Evolutionary conservation across 208 protist genomes (phyloP).

Genomic region (Leishmania mexicana): DNA sequence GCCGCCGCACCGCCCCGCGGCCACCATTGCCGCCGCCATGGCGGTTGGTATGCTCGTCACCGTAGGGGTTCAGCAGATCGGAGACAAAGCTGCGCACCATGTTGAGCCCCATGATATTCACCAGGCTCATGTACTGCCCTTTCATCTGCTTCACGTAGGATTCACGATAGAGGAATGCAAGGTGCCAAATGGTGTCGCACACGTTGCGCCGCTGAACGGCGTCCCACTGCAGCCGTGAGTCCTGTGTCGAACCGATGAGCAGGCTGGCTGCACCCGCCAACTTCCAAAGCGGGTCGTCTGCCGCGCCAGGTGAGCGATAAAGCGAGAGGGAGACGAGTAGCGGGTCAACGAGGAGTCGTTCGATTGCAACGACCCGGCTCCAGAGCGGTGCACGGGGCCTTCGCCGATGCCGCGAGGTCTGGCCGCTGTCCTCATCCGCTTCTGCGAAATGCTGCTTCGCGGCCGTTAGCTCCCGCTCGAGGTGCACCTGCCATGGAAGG

Average conservation of each 20-base stretch:
- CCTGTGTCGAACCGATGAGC: conserved; percentile 69
- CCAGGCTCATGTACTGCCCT: conserved; percentile 68
- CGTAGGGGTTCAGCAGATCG: conserved; percentile 54
- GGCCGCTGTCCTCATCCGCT: background rate
- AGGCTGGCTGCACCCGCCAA: conserved; percentile 60
- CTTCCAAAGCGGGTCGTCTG: conserved; percentile 77
- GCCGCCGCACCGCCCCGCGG: conserved; percentile 18
- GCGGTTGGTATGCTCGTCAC: conserved; percentile 6
- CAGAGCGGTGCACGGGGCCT: conserved; percentile 11
- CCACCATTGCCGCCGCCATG: background rate
- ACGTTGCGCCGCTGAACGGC: conserved; percentile 54
- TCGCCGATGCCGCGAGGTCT: background rate
- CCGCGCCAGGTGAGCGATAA: conserved; percentile 69
- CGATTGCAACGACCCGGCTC: conserved; percentile 54
- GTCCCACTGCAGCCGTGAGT: conserved; percentile 70
- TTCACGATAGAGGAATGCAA: conserved; percentile 60
- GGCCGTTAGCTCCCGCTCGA: background rate
- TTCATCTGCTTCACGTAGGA: conserved; percentile 62
- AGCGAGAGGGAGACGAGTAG: conserved; percentile 75
- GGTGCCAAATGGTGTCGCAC: conserved; percentile 73
- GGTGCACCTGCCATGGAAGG: conserved; percentile 4
- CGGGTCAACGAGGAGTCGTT: conserved; percentile 58
- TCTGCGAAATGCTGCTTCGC: background rate
- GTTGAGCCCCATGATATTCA: conserved; percentile 73
- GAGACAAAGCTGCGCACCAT: conserved; percentile 79